Conservation (phyloP, 805 yeast genomes). For the Sugiyamaella chiloensis region DNA sequence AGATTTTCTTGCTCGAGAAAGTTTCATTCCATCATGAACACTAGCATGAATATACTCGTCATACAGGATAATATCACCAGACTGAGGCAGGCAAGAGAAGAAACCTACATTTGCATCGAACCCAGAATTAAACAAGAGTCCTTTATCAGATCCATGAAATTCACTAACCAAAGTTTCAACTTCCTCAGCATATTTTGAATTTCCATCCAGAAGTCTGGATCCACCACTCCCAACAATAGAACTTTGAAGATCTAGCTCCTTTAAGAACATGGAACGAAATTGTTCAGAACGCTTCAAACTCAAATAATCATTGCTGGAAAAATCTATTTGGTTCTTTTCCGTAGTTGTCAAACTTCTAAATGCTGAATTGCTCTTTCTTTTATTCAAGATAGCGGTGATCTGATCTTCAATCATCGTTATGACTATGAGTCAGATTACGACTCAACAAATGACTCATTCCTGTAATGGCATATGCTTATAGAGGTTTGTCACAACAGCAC, state of each 20-base stretch:
- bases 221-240: conserved; percentile 25
- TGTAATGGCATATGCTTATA: not conserved
- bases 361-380: not conserved
- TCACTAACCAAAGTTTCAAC: conserved; percentile 20
- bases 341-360: not conserved
- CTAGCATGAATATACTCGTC: conserved; percentile 29
- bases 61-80: conserved; percentile 24
- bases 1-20: conserved; percentile 17
- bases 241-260: conserved; percentile 7
- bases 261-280: conserved; percentile 13
- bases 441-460: conserved; percentile 4
- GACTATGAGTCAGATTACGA: conserved; percentile 3
- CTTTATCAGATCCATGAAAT: conserved; percentile 23
- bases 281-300: conserved; percentile 13
- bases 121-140: conserved; percentile 27
- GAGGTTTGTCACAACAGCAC: too few relatives aligned
- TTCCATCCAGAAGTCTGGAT: conserved; percentile 27
- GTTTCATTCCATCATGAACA: conserved; percentile 27
- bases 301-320: conserved; percentile 26
- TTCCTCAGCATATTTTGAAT: conserved; percentile 20
- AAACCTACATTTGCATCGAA: conserved; percentile 26
- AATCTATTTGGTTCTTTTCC: conserved; percentile 14
- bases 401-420: conserved; percentile 2
- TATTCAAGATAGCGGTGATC: not conserved
- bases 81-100: conserved; percentile 25